These are phyloP conservation scores for Trypanosoma rangeli DNA, from an alignment of 208 protist species.

Conservation along the genomic window DNA sequence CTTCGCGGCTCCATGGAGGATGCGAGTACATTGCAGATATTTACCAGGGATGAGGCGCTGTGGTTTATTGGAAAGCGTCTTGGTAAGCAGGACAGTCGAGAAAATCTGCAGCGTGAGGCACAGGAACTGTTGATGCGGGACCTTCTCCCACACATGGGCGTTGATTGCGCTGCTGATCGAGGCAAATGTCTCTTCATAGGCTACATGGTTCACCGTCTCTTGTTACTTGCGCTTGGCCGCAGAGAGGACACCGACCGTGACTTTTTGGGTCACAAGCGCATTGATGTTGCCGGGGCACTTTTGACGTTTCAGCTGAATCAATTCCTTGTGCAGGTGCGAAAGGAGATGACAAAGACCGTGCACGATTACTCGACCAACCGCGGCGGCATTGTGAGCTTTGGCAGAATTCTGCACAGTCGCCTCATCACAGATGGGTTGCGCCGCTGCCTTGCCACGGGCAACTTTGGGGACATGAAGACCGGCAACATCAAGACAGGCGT, in stretches of 20 bases:
- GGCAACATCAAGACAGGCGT: conserved; percentile 66
- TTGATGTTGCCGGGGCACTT: conserved; percentile 94
- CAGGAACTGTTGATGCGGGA: conserved; percentile 93
- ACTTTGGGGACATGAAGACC: conserved; percentile 91
- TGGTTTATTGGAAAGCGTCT: conserved; percentile 93
- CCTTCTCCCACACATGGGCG: conserved; percentile 86
- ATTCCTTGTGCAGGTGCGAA: conserved; percentile 39
- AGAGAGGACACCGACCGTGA: conserved; percentile 91
- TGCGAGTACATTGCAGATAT: conserved; percentile 78
- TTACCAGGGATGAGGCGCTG: conserved; percentile 96
- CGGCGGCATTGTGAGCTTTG: conserved; percentile 53
- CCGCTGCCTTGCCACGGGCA: conserved; percentile 98
- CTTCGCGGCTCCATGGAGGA: conserved; percentile 94
- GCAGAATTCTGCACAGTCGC: conserved; percentile 33
- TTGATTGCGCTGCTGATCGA: conserved; percentile 65
- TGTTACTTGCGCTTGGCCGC: conserved; percentile 74
- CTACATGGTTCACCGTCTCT: conserved; percentile 90
- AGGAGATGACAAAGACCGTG: conserved; percentile 48
- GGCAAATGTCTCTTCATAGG: conserved; percentile 91
- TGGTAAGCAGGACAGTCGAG: conserved; percentile 73
- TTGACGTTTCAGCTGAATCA: conserved; percentile 55
- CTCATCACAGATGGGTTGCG: conserved; percentile 83
- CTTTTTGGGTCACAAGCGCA: conserved; percentile 95
- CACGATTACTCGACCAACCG: conserved; percentile 54
- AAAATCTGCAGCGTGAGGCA: conserved; percentile 91